Evolutionary conservation across 495 filamentous ascomycete genomes (phyloP).

Genomic region (Monascus purpureus): DNA sequence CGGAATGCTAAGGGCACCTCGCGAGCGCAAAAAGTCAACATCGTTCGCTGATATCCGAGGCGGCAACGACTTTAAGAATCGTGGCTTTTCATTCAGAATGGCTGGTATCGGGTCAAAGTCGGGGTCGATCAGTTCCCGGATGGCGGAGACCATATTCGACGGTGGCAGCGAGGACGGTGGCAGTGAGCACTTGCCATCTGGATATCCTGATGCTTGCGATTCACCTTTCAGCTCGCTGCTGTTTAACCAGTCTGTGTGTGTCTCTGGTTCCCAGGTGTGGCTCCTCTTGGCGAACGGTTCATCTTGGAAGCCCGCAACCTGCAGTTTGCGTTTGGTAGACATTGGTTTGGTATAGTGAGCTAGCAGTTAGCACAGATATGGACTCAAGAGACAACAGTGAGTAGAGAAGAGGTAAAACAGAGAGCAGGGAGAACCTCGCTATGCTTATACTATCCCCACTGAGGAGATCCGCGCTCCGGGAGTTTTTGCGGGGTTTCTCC

Average conservation of each 20-base stretch:
- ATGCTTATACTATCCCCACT: too few species aligned
- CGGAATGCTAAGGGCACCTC: conserved; percentile 60
- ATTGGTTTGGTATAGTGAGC: neutral
- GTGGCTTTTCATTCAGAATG: conserved; percentile 27
- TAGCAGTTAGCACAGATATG: neutral
- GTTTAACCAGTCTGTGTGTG: neutral
- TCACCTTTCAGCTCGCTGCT: neutral
- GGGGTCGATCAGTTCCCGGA: conserved; percentile 29
- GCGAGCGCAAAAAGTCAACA: conserved; percentile 53
- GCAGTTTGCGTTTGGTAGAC: neutral
- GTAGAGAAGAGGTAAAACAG: too few species aligned
- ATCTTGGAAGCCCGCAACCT: neutral
- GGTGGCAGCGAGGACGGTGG: neutral
- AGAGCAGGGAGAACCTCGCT: too few species aligned
- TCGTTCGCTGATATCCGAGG: conserved; percentile 41
- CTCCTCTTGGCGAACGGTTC: neutral
- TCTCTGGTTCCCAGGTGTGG: neutral
- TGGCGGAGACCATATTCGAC: conserved; percentile 11
- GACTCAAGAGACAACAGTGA: too few species aligned
- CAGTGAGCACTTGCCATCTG: too few species aligned
- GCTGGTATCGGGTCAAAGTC: conserved; percentile 20
- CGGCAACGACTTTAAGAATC: conserved; percentile 52
- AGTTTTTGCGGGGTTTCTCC: neutral
- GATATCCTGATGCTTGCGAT: neutral
- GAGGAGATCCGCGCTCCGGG: too few species aligned